A percentile compares a stretch with the other conserved stretches of the same genome.
Evolutionary conservation across 306 rosid species (phyloP).

Genomic region (Citrullus amarus): DNA sequence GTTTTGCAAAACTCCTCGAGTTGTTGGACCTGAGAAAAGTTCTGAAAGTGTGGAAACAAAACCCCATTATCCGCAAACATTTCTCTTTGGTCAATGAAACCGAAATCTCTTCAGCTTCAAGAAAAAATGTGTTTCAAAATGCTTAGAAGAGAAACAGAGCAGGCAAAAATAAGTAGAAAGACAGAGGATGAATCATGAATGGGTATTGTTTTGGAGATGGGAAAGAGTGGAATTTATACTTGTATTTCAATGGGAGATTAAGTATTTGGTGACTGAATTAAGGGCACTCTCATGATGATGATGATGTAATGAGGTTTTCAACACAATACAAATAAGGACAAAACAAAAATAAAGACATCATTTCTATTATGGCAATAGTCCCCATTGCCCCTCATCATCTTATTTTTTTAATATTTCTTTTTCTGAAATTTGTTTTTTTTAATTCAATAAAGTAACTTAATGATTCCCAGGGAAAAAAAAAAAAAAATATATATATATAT

Average conservation of each 20-base stretch:
- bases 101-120: not conserved
- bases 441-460: not conserved
- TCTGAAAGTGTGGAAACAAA: constrained; percentile 59
- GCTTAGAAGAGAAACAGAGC: not conserved
- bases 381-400: constrained; percentile 27
- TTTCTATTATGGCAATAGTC: constrained; percentile 40
- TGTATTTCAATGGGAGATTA: constrained; percentile 12
- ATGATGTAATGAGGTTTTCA: constrained; percentile 11
- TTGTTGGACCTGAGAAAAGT: constrained; percentile 67
- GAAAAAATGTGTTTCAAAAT: not conserved
- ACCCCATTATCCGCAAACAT: constrained; percentile 79
- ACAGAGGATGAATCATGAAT: not conserved
- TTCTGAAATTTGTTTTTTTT: not conserved
- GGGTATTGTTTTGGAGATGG: constrained; percentile 1
- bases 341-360: constrained; percentile 38
- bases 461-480: not conserved
- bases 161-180: constrained; percentile 6
- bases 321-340: constrained; percentile 33
- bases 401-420: constrained; percentile 2
- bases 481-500: too few species aligned
- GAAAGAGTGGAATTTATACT: constrained; percentile 27
- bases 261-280: not conserved
- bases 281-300: constrained; percentile 19
- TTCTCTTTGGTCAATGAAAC: constrained; percentile 14
- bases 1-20: constrained; percentile 70